phyloP scores from a whole-genome alignment of 2,329 filamentous ascomycete genomes.

The Epichloe gansuensis region DNA sequence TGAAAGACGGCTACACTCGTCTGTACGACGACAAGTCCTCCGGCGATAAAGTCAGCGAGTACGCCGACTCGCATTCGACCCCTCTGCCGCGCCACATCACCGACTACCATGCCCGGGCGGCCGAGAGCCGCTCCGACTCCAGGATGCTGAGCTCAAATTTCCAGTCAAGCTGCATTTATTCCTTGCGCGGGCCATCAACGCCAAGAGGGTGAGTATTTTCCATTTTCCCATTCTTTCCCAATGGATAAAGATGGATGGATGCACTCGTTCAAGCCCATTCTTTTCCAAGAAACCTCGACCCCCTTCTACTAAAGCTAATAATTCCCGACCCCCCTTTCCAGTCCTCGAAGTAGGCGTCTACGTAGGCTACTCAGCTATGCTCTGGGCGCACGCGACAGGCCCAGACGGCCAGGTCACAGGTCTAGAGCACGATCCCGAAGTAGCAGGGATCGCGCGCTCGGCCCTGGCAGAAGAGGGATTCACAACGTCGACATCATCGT shows the following conservation, averaged over 20 bases:
- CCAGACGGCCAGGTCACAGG: conserved; percentile 29
- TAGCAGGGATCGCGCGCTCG: conserved; percentile 27
- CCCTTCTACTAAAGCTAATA: neutral
- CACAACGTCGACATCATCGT: conserved; percentile 34
- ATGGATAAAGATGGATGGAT: too few species aligned
- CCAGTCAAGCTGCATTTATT: conserved; percentile 29
- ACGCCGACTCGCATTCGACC: conserved; percentile 30
- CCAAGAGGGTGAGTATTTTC: conserved; percentile 22
- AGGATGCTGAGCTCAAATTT: conserved; percentile 30
- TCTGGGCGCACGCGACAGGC: conserved; percentile 35
- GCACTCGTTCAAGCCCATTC: too few species aligned
- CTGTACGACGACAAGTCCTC: conserved; percentile 32
- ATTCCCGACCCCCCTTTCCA: conserved; percentile 8
- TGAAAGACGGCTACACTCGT: conserved; percentile 26
- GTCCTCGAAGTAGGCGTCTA: conserved; percentile 39
- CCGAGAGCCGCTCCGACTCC: conserved; percentile 16
- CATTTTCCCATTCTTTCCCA: too few species aligned
- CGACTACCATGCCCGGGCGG: conserved; percentile 26
- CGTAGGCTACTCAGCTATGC: conserved; percentile 35
- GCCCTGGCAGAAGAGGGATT: conserved; percentile 26
- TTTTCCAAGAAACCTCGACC: neutral
- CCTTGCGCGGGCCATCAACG: conserved; percentile 27
- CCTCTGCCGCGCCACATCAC: conserved; percentile 29
- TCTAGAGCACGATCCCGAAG: conserved; percentile 34
- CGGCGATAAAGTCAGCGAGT: conserved; percentile 28